Percentiles rank a stretch among this genome's conserved stretches.
These are phyloP conservation scores for Hypoxylon sp. DNA, from an alignment of 2,329 filamentous ascomycete genomes.

Conservation along the genomic window DNA sequence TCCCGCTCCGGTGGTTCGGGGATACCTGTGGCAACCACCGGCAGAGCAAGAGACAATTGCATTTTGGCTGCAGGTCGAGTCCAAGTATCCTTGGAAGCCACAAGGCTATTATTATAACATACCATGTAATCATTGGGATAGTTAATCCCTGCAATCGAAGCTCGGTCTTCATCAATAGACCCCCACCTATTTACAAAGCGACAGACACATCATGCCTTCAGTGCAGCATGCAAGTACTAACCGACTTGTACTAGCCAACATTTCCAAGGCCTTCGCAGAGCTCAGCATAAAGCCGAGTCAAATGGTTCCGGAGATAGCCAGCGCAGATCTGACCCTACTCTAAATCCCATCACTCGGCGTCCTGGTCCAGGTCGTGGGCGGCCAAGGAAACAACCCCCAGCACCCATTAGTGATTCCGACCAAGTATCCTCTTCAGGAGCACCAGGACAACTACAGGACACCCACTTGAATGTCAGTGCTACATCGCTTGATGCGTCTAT, in stretches of 20 bases:
- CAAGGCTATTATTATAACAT: background rate
- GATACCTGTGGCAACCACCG: slow-evolving; percentile 3
- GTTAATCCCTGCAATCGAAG: slow-evolving; percentile 2
- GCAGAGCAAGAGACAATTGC: slow-evolving; percentile 12
- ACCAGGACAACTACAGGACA: slow-evolving; percentile 32
- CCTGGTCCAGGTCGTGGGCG: slow-evolving; percentile 71
- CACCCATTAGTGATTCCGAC: slow-evolving; percentile 29
- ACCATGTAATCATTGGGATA: background rate
- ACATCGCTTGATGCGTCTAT: slow-evolving; percentile 26
- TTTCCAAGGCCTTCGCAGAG: slow-evolving; percentile 71
- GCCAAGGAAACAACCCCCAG: slow-evolving; percentile 62
- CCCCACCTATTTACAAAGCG: background rate
- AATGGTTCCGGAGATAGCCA: slow-evolving; percentile 57
- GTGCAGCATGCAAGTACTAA: slow-evolving; percentile 35
- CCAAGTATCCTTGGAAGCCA: background rate
- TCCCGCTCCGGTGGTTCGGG: slow-evolving; percentile 17
- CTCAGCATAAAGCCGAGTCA: slow-evolving; percentile 67
- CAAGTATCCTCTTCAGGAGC: slow-evolving; percentile 25
- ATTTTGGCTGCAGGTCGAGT: slow-evolving; percentile 7
- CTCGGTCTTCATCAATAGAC: slow-evolving; percentile 6
- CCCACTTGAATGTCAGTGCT: slow-evolving; percentile 28
- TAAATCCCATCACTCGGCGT: slow-evolving; percentile 72
- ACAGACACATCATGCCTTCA: background rate
- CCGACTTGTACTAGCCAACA: slow-evolving; percentile 64
- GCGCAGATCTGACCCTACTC: slow-evolving; percentile 64